Percentiles rank a stretch among this genome's conserved stretches.
Conservation (phyloP, 1,284 basidiomycete species). For the Melampsora occidentalis region DNA sequence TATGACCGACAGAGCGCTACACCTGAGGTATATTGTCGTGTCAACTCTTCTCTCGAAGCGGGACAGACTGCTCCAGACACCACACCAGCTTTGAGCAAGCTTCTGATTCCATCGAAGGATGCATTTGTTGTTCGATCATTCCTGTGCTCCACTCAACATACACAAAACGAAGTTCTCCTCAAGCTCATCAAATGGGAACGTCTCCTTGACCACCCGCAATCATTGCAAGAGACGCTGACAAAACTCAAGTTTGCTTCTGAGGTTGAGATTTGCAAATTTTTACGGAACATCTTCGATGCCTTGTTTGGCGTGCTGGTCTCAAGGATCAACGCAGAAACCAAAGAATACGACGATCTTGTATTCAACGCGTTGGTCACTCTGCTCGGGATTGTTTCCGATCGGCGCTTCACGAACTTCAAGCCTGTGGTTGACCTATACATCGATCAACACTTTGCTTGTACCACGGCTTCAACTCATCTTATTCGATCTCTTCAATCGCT, state of each 20-base stretch:
- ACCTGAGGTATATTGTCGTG: conserved; percentile 61
- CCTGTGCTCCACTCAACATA: conserved; percentile 86
- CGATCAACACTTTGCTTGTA: conserved; percentile 73
- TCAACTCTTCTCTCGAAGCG: conserved; percentile 13
- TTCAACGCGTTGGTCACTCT: conserved; percentile 89
- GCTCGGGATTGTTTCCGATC: conserved; percentile 75
- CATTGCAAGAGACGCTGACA: conserved; percentile 70
- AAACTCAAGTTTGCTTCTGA: conserved; percentile 71
- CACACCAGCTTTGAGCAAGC: conserved; percentile 48
- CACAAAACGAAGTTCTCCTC: conserved; percentile 83
- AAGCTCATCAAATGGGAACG: conserved; percentile 78
- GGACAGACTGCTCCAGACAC: conserved; percentile 46
- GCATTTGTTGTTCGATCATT: conserved; percentile 79
- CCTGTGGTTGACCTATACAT: conserved; percentile 91
- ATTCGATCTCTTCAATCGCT: conserved; percentile 81
- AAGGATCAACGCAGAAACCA: conserved; percentile 64
- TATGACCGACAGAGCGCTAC: conserved; percentile 55
- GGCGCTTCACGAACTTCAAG: conserved; percentile 89
- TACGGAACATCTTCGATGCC: conserved; percentile 79
- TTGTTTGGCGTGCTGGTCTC: conserved; percentile 85
- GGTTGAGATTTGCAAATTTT: conserved; percentile 78
- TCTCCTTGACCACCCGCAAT: conserved; percentile 63
- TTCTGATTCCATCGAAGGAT: conserved; percentile 60
- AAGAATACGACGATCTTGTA: conserved; percentile 78
- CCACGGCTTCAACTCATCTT: conserved; percentile 71